phyloP scores from a whole-genome alignment of 2,329 filamentous ascomycete genomes.

The Monosporascus sp. region DNA sequence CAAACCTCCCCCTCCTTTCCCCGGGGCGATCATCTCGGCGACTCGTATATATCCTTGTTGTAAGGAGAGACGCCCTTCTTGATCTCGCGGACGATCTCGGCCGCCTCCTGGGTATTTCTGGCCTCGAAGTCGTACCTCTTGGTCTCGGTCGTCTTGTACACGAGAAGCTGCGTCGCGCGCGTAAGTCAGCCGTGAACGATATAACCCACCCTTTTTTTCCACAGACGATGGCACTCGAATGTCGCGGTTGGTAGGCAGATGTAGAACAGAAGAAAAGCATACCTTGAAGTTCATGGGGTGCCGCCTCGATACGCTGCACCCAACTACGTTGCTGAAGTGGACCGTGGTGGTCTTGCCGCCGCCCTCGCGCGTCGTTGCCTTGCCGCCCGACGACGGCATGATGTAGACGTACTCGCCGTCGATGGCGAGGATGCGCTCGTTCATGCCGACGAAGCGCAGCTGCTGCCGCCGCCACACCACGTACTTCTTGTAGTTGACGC shows the following conservation, averaged over 20 bases:
- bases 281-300: slow-evolving; percentile 79
- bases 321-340: slow-evolving; percentile 76
- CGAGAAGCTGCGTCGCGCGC: slow-evolving; percentile 48
- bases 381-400: slow-evolving; percentile 65
- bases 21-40: neutral
- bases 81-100: slow-evolving; percentile 74
- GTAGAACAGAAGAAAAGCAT: slow-evolving; percentile 12
- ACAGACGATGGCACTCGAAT: neutral
- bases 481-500: slow-evolving; percentile 66
- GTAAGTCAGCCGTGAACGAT: neutral
- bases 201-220: neutral
- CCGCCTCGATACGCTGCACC: slow-evolving; percentile 74
- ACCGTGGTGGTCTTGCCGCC: slow-evolving; percentile 70
- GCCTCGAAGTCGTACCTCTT: slow-evolving; percentile 85
- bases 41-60: slow-evolving; percentile 22
- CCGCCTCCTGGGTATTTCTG: slow-evolving; percentile 64
- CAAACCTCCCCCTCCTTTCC: neutral
- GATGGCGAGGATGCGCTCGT: slow-evolving; percentile 71
- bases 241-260: neutral
- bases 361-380: slow-evolving; percentile 54
- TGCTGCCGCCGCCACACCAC: slow-evolving; percentile 78
- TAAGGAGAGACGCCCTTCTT: slow-evolving; percentile 71
- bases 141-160: slow-evolving; percentile 70
- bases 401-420: slow-evolving; percentile 86
- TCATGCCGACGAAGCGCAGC: slow-evolving; percentile 72